Conservation (phyloP, 805 yeast genomes). For the Isabelozyma gotoi region DNA sequence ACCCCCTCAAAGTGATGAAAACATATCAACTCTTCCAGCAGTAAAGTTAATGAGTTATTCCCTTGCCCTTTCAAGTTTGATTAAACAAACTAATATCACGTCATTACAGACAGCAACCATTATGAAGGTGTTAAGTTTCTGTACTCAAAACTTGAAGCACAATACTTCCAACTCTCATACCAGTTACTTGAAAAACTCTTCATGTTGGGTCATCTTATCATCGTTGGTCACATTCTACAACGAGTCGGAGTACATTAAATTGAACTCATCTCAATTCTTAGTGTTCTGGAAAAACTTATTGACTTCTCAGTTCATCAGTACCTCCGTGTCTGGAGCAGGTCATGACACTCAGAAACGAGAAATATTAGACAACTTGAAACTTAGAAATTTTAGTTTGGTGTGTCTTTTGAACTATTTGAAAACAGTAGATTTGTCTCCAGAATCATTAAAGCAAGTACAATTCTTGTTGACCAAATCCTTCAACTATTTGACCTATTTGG, state of each 20-base stretch:
- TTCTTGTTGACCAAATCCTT: slow-evolving; percentile 40
- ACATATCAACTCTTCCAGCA: slow-evolving; percentile 14
- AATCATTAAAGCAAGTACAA: slow-evolving; percentile 39
- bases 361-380: slow-evolving; percentile 31
- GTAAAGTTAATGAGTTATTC: slow-evolving; percentile 32
- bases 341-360: slow-evolving; percentile 22
- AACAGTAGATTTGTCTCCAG: slow-evolving; percentile 39
- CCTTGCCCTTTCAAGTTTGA: slow-evolving; percentile 32
- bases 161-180: slow-evolving; percentile 19
- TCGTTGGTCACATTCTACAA: slow-evolving; percentile 40
- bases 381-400: slow-evolving; percentile 37
- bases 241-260: slow-evolving; percentile 41
- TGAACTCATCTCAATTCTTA: slow-evolving; percentile 43
- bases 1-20: slow-evolving; percentile 12
- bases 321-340: slow-evolving; percentile 14
- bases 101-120: slow-evolving; percentile 39
- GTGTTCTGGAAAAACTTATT: slow-evolving; percentile 45
- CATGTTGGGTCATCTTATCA: slow-evolving; percentile 43
- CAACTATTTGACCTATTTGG: slow-evolving; percentile 40
- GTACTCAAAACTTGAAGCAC: slow-evolving; percentile 45
- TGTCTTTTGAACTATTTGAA: slow-evolving; percentile 40
- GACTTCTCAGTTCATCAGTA: slow-evolving; percentile 39
- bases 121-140: slow-evolving; percentile 42
- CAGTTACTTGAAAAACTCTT: slow-evolving; percentile 23
- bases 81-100: slow-evolving; percentile 34